Percentiles rank a stretch among this genome's conserved stretches.
Conservation (phyloP, 192 early-diverging fungal genomes). For the Mortierella claussenii region DNA sequence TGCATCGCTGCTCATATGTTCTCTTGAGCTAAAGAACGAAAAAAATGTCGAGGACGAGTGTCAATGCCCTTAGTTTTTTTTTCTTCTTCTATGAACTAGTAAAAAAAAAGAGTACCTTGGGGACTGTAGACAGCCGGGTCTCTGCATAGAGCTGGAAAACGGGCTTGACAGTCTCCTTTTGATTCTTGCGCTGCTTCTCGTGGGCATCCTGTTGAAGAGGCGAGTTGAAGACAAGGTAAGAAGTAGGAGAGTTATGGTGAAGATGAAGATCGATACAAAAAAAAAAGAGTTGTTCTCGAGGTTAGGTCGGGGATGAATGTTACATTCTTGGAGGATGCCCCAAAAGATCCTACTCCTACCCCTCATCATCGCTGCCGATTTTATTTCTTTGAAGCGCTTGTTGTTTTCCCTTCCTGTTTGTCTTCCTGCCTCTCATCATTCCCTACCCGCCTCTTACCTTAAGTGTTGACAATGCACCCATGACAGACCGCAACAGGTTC, state of each 20-base stretch:
- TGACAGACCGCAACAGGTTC: slow-evolving; percentile 16
- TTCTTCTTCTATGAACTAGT: background rate
- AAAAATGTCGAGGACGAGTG: background rate
- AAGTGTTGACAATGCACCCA: slow-evolving; percentile 16
- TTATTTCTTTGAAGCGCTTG: too few species aligned
- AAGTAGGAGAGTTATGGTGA: background rate
- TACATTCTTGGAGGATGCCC: too few species aligned
- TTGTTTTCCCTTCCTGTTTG: too few species aligned
- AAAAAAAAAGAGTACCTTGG: slow-evolving; percentile 22
- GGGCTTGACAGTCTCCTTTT: slow-evolving; percentile 39
- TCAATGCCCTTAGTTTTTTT: background rate
- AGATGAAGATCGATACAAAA: background rate
- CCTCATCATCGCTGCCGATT: too few species aligned
- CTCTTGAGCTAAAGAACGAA: slow-evolving; percentile 29
- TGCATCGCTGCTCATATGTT: slow-evolving; percentile 40
- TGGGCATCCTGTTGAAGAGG: slow-evolving; percentile 22
- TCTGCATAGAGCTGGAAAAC: slow-evolving; percentile 49
- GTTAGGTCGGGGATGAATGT: too few species aligned
- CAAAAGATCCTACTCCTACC: too few species aligned
- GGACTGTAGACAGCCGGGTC: slow-evolving; percentile 42
- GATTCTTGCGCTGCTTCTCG: slow-evolving; percentile 40
- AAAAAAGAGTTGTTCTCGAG: slow-evolving; percentile 8
- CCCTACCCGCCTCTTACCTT: slow-evolving; percentile 15
- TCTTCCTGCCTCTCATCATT: background rate
- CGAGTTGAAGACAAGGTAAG: background rate